These are phyloP conservation scores for Leishmania lainsoni DNA, from an alignment of 208 protist species.

Conservation along the genomic window DNA sequence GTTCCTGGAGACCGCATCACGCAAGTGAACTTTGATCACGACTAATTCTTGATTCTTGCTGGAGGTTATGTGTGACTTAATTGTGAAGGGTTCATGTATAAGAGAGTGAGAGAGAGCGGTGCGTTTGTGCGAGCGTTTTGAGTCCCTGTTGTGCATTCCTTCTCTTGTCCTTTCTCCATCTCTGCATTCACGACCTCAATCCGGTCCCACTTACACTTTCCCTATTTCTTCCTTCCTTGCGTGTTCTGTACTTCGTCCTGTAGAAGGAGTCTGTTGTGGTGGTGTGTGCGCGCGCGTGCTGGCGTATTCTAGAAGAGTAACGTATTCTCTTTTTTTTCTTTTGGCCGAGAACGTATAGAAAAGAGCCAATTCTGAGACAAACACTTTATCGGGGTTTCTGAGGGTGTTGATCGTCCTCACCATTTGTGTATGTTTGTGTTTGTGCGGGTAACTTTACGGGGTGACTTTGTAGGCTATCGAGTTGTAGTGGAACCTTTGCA, in stretches of 20 bases:
- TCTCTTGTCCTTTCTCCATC: neutral
- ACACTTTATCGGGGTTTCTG: neutral
- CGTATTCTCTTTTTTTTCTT: neutral
- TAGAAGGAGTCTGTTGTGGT: neutral
- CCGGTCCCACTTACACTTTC: neutral
- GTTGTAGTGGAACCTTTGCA: neutral
- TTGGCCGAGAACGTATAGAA: neutral
- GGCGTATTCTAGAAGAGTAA: neutral
- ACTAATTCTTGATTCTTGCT: conserved; percentile 6
- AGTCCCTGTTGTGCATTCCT: neutral
- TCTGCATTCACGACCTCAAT: neutral
- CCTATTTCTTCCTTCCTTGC: neutral
- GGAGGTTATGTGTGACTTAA: neutral
- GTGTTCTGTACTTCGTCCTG: neutral
- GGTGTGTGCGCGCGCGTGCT: neutral
- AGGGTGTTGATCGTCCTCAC: neutral
- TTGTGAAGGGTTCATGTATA: neutral
- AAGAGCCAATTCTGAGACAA: neutral
- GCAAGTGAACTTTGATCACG: conserved; percentile 47
- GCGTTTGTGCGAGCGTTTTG: neutral
- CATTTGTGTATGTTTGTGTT: neutral
- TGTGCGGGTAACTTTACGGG: neutral
- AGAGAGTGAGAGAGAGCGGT: neutral
- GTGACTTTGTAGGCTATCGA: neutral
- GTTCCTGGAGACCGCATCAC: conserved; percentile 59